A percentile compares a stretch with the other conserved stretches of the same genome.
Conservation (phyloP, 768 basidiomycete species). For the Suillus placidus region DNA sequence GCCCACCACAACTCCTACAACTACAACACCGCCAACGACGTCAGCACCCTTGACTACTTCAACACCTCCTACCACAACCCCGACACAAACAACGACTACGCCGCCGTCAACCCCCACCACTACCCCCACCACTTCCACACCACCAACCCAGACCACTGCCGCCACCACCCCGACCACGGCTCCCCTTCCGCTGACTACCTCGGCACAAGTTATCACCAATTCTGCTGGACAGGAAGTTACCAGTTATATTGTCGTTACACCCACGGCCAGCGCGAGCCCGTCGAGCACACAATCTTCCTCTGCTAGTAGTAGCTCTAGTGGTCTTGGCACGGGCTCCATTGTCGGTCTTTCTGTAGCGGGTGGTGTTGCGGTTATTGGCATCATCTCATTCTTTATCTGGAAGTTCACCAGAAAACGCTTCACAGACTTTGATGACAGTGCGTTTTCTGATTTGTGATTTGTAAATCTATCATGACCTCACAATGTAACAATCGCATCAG, state of each 20-base stretch:
- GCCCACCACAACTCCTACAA: slow-evolving; percentile 10
- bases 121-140: slow-evolving; percentile 3
- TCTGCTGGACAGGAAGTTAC: slow-evolving; percentile 34
- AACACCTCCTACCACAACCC: slow-evolving; percentile 13
- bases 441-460: slow-evolving; percentile 35
- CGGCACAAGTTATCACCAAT: slow-evolving; percentile 27
- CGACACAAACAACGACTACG: slow-evolving; percentile 7
- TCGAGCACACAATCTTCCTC: slow-evolving; percentile 26
- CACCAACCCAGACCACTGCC: slow-evolving; percentile 13
- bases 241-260: slow-evolving; percentile 17
- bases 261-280: slow-evolving; percentile 28
- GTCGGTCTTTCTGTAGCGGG: slow-evolving; percentile 82
- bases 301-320: slow-evolving; percentile 28
- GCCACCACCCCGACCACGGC: slow-evolving; percentile 6
- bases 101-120: slow-evolving; percentile 6
- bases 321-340: slow-evolving; percentile 73
- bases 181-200: slow-evolving; percentile 18
- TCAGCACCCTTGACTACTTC: not conserved
- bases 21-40: slow-evolving; percentile 12
- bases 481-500: slow-evolving; percentile 37
- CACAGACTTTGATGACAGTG: slow-evolving; percentile 77
- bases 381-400: slow-evolving; percentile 81
- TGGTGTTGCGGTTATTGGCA: slow-evolving; percentile 70
- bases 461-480: slow-evolving; percentile 10
- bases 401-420: slow-evolving; percentile 84